Percentiles rank a stretch among this genome's conserved stretches.
These are phyloP conservation scores for Spergularia azorica DNA, from an alignment of 179 eudicot species.

Conservation along the genomic window DNA sequence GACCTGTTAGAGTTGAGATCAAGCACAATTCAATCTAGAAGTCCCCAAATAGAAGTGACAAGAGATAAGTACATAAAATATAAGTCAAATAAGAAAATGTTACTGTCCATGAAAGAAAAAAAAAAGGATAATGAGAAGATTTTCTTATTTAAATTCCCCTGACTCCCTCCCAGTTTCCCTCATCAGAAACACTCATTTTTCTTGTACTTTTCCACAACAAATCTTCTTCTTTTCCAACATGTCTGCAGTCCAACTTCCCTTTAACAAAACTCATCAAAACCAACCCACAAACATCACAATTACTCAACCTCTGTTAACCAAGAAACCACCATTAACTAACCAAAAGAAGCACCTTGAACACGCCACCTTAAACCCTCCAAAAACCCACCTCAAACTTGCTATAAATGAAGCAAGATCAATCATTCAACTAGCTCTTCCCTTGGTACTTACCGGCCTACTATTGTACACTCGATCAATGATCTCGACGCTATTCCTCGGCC, in stretches of 20 bases:
- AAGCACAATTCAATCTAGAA: too few species aligned
- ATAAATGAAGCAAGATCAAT: slow-evolving; percentile 57
- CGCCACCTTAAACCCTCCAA: slow-evolving; percentile 36
- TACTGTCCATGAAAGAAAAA: background rate
- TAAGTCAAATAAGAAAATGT: background rate
- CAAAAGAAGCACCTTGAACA: slow-evolving; percentile 31
- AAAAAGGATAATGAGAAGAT: background rate
- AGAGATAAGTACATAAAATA: background rate
- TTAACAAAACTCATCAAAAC: slow-evolving; percentile 7
- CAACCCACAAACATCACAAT: slow-evolving; percentile 14
- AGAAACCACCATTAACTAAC: slow-evolving; percentile 18
- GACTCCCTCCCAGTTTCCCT: slow-evolving; percentile 10
- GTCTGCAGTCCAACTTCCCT: slow-evolving; percentile 13
- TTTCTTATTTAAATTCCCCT: slow-evolving; percentile 12
- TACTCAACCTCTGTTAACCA: slow-evolving; percentile 28
- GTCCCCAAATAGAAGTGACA: too few species aligned
- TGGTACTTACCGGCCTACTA: slow-evolving; percentile 67
- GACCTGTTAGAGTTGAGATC: too few species aligned
- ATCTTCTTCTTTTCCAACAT: slow-evolving; percentile 30
- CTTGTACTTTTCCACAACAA: background rate
- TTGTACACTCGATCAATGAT: slow-evolving; percentile 84
- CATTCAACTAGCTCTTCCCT: slow-evolving; percentile 57
- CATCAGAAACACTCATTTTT: slow-evolving; percentile 9
- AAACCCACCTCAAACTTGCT: slow-evolving; percentile 42
- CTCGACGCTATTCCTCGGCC: slow-evolving; percentile 81